Evolutionary conservation across 1,284 basidiomycete species (phyloP).

Genomic region (Sporisorium graminicola): DNA sequence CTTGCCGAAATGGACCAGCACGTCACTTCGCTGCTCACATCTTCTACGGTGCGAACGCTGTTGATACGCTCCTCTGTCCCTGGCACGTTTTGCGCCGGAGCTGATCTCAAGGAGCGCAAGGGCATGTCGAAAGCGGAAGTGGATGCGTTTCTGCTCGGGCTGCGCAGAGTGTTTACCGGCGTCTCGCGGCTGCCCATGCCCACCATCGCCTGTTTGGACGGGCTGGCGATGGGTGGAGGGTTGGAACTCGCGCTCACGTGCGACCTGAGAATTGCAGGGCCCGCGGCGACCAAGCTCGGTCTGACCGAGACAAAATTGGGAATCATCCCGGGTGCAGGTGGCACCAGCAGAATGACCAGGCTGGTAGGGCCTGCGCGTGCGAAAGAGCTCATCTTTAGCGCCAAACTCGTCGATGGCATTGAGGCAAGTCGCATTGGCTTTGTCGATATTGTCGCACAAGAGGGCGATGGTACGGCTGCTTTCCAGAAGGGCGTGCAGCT

Average conservation of each 20-base stretch:
- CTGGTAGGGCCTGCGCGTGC: constrained; percentile 84
- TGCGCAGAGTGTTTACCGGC: constrained; percentile 80
- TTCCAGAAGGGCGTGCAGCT: constrained; percentile 41
- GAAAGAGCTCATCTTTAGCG: constrained; percentile 89
- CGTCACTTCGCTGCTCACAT: constrained; percentile 72
- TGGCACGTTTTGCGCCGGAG: constrained; percentile 80
- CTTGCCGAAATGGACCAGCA: constrained; percentile 79
- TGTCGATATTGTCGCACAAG: constrained; percentile 80
- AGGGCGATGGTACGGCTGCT: constrained; percentile 17
- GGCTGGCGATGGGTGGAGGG: constrained; percentile 90
- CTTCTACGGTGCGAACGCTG: constrained; percentile 40
- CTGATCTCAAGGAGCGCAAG: constrained; percentile 86
- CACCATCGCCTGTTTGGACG: constrained; percentile 91
- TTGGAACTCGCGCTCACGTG: constrained; percentile 87
- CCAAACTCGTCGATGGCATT: constrained; percentile 75
- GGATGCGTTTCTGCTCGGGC: constrained; percentile 80
- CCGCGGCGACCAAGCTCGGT: constrained; percentile 80
- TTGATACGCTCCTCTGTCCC: constrained; percentile 48
- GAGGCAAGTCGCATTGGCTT: constrained; percentile 84
- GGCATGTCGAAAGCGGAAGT: constrained; percentile 77
- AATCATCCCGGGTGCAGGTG: constrained; percentile 83
- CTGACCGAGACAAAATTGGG: constrained; percentile 86
- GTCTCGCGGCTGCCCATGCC: constrained; percentile 86
- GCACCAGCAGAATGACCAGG: constrained; percentile 84
- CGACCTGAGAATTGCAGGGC: constrained; percentile 84